These are phyloP conservation scores for Termitomyces sp. DNA, from an alignment of 768 basidiomycete species.

Conservation along the genomic window DNA sequence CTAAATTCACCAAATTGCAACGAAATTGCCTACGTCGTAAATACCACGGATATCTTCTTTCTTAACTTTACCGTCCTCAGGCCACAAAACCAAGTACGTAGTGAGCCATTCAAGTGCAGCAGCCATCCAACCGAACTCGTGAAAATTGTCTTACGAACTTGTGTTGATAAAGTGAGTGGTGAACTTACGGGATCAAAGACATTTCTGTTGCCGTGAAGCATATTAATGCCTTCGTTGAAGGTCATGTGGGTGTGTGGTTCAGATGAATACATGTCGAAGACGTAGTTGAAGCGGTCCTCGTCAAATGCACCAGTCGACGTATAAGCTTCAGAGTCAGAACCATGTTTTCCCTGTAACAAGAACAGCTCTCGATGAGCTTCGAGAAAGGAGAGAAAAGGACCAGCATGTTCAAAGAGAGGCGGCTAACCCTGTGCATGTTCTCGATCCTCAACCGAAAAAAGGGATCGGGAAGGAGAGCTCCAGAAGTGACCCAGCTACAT, in stretches of 20 bases:
- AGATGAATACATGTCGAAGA: constrained; percentile 36
- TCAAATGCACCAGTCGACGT: constrained; percentile 36
- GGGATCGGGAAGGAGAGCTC: constrained; percentile 34
- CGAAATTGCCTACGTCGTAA: constrained; percentile 28
- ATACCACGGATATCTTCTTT: constrained; percentile 36
- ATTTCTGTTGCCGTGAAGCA: constrained; percentile 37
- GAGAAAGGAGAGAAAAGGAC: not conserved
- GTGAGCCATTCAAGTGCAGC: constrained; percentile 37
- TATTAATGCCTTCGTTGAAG: constrained; percentile 31
- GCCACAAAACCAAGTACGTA: constrained; percentile 34
- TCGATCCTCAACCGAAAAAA: constrained; percentile 37
- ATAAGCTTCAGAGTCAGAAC: constrained; percentile 35
- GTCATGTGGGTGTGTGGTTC: constrained; percentile 35
- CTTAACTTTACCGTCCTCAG: constrained; percentile 27
- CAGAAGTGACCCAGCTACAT: constrained; percentile 29
- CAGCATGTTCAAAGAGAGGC: not conserved
- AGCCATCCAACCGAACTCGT: constrained; percentile 37
- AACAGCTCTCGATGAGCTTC: not conserved
- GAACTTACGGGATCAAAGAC: constrained; percentile 29
- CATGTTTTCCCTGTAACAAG: constrained; percentile 32
- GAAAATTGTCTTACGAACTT: not conserved
- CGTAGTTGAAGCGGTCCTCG: constrained; percentile 29
- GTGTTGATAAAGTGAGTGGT: not conserved
- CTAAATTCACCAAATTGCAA: not conserved
- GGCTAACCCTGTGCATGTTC: constrained; percentile 32